Base-by-base conservation (phyloP, 2,329 filamentous ascomycete species). In the Knoxdaviesia capensis region DNA sequence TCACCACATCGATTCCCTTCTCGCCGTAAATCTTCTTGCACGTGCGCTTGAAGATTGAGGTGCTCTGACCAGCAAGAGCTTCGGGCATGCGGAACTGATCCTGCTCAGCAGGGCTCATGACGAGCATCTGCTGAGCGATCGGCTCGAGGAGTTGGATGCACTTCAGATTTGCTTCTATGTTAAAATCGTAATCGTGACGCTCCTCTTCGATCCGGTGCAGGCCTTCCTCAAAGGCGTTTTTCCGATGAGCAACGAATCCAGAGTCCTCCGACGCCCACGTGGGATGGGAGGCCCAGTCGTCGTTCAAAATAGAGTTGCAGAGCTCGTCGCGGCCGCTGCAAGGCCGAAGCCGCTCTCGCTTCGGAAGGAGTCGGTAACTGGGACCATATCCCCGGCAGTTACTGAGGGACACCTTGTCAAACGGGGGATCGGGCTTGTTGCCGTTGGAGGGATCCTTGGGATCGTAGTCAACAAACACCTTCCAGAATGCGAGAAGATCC, bases 201-300 rank as follows among this genome's bases (percentile, higher is more conserved):
- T 98, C 90, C 59, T 98, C 90, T 59, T 98, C 90, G 46, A 98
- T 94, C 20, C 90, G 73, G 55, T 98, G 90, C 6, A 98, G 73
- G 32, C 82, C 82, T 58, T 98, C 90, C 57, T 98, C 90, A 48
- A 81, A 93, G 43, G 80, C 75, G 52, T 98, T 98, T 70, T 98
- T 98, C 47, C 88, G 77, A 60, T 98, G 90, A 8, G 90, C 90
- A 45, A 98, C 88, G 52, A 98, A 98, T 1, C 90, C 90, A 38
- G 84, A 93, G 55, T 98, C 90, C 59, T 98, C 90, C 1, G 88
- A 96, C 1, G 88, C 90, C 90, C 90, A 98, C 0, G 90, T 98
- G 4, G 90, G 90, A 60, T 98, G 90, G 30, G 88, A 96, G 2
- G 90, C 90, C 90, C 90, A 98, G 50, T 94, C 84, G 51, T 98